Conservation (phyloP, 2,329 filamentous ascomycete genomes). For the Lecanoromycetidae sp. region DNA sequence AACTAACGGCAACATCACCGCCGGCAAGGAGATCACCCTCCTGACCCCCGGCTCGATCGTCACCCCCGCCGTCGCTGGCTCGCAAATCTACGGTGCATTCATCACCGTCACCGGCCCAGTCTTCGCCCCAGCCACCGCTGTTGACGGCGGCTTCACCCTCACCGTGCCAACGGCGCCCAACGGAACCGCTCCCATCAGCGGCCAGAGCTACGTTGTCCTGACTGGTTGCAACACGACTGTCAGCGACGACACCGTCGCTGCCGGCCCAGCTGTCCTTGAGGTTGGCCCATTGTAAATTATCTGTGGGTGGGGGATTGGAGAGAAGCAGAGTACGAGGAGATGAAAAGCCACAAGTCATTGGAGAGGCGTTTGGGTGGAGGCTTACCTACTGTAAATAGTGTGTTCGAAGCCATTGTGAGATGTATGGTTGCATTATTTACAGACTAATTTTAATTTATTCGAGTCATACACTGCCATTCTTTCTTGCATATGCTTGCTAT, state of each 20-base stretch:
- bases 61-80: constrained; percentile 19
- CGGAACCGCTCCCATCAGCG: constrained; percentile 21
- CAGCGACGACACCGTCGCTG: constrained; percentile 29
- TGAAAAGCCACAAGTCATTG: neutral
- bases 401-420: neutral
- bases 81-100: constrained; percentile 28
- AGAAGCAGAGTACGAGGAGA: neutral
- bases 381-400: constrained; percentile 3
- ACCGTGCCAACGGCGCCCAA: constrained; percentile 14
- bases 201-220: constrained; percentile 32
- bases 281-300: constrained; percentile 14
- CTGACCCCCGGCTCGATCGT: constrained; percentile 13
- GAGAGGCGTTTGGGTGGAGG: neutral
- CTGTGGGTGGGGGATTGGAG: neutral
- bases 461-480: neutral
- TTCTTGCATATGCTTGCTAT: neutral
- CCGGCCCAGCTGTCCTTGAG: constrained; percentile 29
- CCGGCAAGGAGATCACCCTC: constrained; percentile 17
- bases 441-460: constrained; percentile 7
- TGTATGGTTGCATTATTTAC: neutral
- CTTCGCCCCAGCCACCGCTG: constrained; percentile 20
- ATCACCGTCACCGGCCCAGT: constrained; percentile 27
- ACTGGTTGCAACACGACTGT: constrained; percentile 28
- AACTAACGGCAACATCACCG: constrained; percentile 14
- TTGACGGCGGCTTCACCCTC: constrained; percentile 17